Conservation (phyloP, 1,139 yeast genomes). For the Yamadazyma blattariae region DNA sequence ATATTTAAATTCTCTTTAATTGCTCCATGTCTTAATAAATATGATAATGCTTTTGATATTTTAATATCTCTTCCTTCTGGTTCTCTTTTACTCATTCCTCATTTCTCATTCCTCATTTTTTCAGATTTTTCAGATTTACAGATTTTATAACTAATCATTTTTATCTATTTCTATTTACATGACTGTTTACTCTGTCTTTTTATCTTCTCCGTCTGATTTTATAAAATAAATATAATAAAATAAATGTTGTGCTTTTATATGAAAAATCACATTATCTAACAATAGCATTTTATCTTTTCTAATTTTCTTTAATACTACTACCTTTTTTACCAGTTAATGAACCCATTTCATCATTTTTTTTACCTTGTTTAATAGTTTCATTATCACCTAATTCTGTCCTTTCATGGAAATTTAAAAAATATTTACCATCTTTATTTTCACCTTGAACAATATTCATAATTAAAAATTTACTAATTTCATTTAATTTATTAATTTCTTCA, state of each 20-base stretch:
- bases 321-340: constrained; percentile 41
- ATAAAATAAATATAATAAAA: no score
- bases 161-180: constrained; percentile 4
- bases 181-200: no score
- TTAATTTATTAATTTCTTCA: constrained; percentile 58
- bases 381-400: constrained; percentile 91
- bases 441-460: constrained; percentile 85
- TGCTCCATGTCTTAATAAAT: constrained; percentile 83
- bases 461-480: constrained; percentile 68
- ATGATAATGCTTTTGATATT: constrained; percentile 74
- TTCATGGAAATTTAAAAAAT: constrained; percentile 66
- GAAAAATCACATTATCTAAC: no score
- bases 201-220: no score
- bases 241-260: no score
- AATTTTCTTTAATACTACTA: no score
- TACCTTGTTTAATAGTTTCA: constrained; percentile 44
- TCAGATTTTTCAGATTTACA: no score
- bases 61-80: constrained; percentile 22
- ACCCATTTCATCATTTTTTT: constrained; percentile 32
- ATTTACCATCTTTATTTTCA: constrained; percentile 44
- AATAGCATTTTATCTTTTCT: no score
- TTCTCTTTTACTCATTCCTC: constrained; percentile 2
- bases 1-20: constrained; percentile 63
- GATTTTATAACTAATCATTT: no score
- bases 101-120: background rate